Base-by-base conservation (phyloP, 768 basidiomycete genomes). In the Erythrobasidium yunnanense region DNA sequence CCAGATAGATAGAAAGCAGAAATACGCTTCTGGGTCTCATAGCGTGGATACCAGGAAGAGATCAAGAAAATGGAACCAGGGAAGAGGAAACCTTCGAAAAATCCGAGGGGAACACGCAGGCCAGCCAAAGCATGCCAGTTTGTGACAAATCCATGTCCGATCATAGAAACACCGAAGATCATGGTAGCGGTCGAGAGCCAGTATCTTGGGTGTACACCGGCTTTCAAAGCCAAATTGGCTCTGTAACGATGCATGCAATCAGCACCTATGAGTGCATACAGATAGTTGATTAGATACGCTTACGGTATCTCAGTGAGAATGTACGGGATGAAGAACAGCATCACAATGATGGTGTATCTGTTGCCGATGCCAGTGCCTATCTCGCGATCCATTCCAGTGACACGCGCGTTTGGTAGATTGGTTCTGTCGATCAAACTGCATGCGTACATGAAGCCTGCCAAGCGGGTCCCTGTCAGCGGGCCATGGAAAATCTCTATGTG, bases 91-190 rank as follows among this genome's bases (percentile, higher is more conserved):
- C 13, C 62, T 50, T 65, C 62, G 45, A 65, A 30, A 25, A 33
- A 18, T 30, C 62, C 62, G 11, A 65, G 34, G 4, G 38, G 47
- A 4, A 38, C 17, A 20, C 62, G 25, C 29, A 23, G 38, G 27
- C 20, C 62, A 22, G 33, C 20, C 11, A 65, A 33, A 15, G 4
- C 20, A 5, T 17, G 7, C 62, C 62, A 65, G 25, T 11, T 30
- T 33, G 50, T 65, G 4, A 30, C 45, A 27, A 65, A 65, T 17
- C 62, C 62, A 25, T 32, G 29, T 4, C 62, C 62, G 47, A 65
- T 32, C 25, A 38, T 65, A 6, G 38, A 46, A 25, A 23, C 25
- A 2, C 62, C 62, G 46, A 50, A 65, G 32, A 25, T 32, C 18
- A 52, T 18, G 51, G 25, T 27, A 29, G 38, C 38, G 49, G 33